Base-by-base conservation (phyloP, 163 green algal species). In the Volvox carteri region DNA sequence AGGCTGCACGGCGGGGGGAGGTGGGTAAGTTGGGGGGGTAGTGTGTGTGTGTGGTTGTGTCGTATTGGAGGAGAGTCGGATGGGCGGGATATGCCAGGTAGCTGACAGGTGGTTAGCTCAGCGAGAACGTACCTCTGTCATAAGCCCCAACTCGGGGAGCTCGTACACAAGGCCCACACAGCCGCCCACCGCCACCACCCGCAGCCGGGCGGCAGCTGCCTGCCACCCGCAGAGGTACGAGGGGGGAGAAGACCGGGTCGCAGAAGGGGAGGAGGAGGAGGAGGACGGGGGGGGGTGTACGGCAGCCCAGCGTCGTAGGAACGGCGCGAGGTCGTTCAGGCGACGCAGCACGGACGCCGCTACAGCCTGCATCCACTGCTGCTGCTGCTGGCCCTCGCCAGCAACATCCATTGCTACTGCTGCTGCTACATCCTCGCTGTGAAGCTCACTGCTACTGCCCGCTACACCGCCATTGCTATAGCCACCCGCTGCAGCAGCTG, bases 111-210 rank as follows among this genome's bases (percentile, higher is more conserved):
- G n/a, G n/a, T n/a, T n/a, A n/a, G n/a, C n/a, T n/a, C n/a, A n/a
- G n/a, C n/a, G n/a, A n/a, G n/a, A n/a, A n/a, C 54, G 25, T 65
- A 87, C 80, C 80, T 70, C 5, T 54, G 80, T 80, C 80, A 21
- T 16, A 44, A 87, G 46, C 21, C 23, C 16, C 30, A 79, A 48
- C 33, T 1, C 4, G 25, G 46, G 46, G 48, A 87, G 65, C 12
- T 35, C 2, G 33, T 56, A 44, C 80, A 48, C 48, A 21, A 87
- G 33, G 28, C 46, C 80, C 65, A 79, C 30, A 30, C 1, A 42
- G 46, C 65, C 50, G 44, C 23, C 80, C 65, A 87, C 80, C 33
- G 80, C 80, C 0, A 48, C 67, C 80, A 87, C 65, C 1, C 65
- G 30, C 65, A 87, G 44, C 33, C 41, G 5, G n/a, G 78, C 16